phyloP scores from a whole-genome alignment of 495 filamentous ascomycete species.

The Neurospora africana region DNA sequence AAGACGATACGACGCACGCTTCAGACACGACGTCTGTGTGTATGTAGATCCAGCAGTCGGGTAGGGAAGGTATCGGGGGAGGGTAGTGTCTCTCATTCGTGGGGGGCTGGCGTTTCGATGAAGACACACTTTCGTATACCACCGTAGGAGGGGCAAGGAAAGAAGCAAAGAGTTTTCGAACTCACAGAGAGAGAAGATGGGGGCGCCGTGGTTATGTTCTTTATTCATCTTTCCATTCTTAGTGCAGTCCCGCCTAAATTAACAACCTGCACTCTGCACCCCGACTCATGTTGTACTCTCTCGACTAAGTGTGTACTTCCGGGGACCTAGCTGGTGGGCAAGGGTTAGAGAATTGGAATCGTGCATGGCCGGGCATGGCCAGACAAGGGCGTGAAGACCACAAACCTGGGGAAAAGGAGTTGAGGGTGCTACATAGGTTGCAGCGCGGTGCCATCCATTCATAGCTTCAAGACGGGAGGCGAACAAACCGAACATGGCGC shows the following conservation, averaged over 20 bases:
- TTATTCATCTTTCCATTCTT: too few species aligned
- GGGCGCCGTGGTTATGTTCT: not conserved
- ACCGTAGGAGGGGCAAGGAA: too few species aligned
- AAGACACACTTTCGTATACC: too few species aligned
- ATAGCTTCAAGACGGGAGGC: too few species aligned
- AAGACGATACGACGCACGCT: not conserved
- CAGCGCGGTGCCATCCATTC: too few species aligned
- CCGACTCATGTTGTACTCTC: not conserved
- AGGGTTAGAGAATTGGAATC: not conserved
- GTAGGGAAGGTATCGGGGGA: too few species aligned
- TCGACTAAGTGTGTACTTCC: not conserved
- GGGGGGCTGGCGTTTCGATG: not conserved
- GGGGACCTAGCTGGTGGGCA: not conserved
- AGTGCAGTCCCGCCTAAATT: not conserved
- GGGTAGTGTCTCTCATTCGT: not conserved
- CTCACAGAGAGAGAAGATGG: not conserved
- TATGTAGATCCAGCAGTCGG: not conserved
- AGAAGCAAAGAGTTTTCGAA: too few species aligned
- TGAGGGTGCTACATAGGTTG: too few species aligned
- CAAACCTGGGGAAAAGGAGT: too few species aligned
- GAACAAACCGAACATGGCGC: too few species aligned
- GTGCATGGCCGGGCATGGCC: too few species aligned
- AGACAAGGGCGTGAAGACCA: too few species aligned
- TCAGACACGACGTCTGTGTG: not conserved
- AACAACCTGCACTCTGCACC: not conserved